phyloP scores from a whole-genome alignment of 1,284 basidiomycete genomes.

The Apiotrichum porosum region DNA sequence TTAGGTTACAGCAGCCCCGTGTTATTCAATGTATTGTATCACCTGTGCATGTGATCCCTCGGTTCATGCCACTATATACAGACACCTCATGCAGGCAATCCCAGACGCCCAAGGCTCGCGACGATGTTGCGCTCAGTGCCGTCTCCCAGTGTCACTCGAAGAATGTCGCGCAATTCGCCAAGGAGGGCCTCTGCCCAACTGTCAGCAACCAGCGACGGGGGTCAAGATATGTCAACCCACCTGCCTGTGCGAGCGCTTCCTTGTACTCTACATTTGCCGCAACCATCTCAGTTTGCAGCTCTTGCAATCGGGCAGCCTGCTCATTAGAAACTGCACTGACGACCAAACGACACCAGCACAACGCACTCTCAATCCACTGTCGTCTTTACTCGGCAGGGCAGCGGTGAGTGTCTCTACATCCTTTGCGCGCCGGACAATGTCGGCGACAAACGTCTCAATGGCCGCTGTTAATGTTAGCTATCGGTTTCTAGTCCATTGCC shows the following conservation, averaged over 20 bases:
- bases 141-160: slow-evolving; percentile 32
- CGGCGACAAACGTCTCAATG: slow-evolving; percentile 42
- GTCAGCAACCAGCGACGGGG: neutral
- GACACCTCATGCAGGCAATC: too few species aligned
- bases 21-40: too few species aligned
- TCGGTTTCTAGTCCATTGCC: too few species aligned
- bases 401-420: slow-evolving; percentile 42
- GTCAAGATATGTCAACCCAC: slow-evolving; percentile 14
- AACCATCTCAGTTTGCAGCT: slow-evolving; percentile 41
- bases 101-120: neutral
- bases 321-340: neutral
- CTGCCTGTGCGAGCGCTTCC: slow-evolving; percentile 37
- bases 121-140: slow-evolving; percentile 17
- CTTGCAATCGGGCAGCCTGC: slow-evolving; percentile 32
- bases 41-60: too few species aligned
- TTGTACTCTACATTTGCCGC: slow-evolving; percentile 42
- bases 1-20: too few species aligned
- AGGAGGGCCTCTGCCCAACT: slow-evolving; percentile 31
- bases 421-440: slow-evolving; percentile 43
- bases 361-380: slow-evolving; percentile 33
- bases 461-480: too few species aligned
- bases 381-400: slow-evolving; percentile 40
- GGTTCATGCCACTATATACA: too few species aligned
- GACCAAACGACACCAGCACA: too few species aligned
- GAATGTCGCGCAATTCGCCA: slow-evolving; percentile 31